Percentiles rank a stretch among this genome's conserved stretches.
These are phyloP conservation scores for Fusarium mundagurra DNA, from an alignment of 2,329 filamentous ascomycete genomes.

Conservation along the genomic window DNA sequence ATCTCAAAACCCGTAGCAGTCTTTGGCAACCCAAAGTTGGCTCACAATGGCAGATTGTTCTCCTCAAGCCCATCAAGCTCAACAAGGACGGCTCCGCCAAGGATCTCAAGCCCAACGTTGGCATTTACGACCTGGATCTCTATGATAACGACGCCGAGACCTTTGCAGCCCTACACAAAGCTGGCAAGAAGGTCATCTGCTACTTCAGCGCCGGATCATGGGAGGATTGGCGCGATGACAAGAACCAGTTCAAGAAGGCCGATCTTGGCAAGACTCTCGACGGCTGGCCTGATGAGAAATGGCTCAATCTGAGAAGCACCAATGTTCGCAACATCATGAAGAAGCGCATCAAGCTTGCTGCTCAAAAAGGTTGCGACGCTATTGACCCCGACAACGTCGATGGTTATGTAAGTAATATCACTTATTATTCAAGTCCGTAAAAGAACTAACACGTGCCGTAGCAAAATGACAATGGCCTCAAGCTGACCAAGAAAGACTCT, in stretches of 20 bases:
- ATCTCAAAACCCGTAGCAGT: constrained; percentile 37
- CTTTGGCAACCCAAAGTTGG: constrained; percentile 64
- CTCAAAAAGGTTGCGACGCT: constrained; percentile 71
- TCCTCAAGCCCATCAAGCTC: constrained; percentile 57
- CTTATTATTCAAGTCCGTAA: not conserved
- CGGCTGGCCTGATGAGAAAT: constrained; percentile 74
- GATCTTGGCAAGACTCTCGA: constrained; percentile 69
- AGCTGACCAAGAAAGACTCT: constrained; percentile 65
- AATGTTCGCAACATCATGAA: constrained; percentile 73
- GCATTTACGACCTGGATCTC: constrained; percentile 60
- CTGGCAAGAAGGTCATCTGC: constrained; percentile 72
- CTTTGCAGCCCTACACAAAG: constrained; percentile 66
- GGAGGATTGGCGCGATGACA: constrained; percentile 71
- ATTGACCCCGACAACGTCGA: constrained; percentile 79
- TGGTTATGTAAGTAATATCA: constrained; percentile 60
- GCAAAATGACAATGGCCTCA: constrained; percentile 70
- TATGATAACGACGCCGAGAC: constrained; percentile 60
- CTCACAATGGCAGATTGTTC: constrained; percentile 70
- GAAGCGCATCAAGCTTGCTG: constrained; percentile 66
- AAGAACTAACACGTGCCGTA: constrained; percentile 23
- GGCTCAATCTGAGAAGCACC: constrained; percentile 68
- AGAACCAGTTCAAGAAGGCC: constrained; percentile 58
- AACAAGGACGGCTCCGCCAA: constrained; percentile 49
- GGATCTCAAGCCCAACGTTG: constrained; percentile 55
- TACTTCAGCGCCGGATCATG: constrained; percentile 79